phyloP scores from a whole-genome alignment of 345 rosid genomes.

The Populus alba region DNA sequence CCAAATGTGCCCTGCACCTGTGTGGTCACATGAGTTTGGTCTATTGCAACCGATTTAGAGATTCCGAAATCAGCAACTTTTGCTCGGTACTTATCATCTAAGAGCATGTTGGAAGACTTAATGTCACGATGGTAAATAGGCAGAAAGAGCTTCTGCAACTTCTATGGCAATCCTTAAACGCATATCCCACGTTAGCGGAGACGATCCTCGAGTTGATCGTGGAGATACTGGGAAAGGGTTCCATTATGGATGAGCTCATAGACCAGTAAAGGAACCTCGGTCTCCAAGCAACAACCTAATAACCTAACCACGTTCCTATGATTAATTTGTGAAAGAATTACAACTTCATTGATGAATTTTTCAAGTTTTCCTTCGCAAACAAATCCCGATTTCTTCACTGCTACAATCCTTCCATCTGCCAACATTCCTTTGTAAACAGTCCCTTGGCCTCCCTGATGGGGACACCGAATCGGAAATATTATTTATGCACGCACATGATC shows the following conservation, averaged over 20 bases:
- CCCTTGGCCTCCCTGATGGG: not conserved
- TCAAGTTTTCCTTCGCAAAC: not conserved
- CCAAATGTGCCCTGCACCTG: not conserved
- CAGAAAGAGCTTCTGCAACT: not conserved
- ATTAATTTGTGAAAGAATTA: not conserved
- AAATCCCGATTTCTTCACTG: not conserved
- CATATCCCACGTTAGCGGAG: not conserved
- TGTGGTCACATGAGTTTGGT: not conserved
- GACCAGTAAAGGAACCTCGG: not conserved
- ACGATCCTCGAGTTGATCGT: not conserved
- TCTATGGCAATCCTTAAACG: not conserved
- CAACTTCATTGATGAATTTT: not conserved
- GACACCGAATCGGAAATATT: too few relatives aligned
- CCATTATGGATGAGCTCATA: not conserved
- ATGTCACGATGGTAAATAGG: not conserved
- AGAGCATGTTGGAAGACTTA: not conserved
- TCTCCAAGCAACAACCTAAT: not conserved
- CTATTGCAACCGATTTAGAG: not conserved
- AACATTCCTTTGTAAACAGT: not conserved
- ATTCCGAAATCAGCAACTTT: not conserved
- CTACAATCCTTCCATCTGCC: not conserved
- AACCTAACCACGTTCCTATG: not conserved
- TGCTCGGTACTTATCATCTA: not conserved
- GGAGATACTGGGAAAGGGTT: not conserved
- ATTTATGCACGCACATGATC: too few relatives aligned